Conservation (phyloP, 306 rosid genomes). For the Crataegus laevigata region DNA sequence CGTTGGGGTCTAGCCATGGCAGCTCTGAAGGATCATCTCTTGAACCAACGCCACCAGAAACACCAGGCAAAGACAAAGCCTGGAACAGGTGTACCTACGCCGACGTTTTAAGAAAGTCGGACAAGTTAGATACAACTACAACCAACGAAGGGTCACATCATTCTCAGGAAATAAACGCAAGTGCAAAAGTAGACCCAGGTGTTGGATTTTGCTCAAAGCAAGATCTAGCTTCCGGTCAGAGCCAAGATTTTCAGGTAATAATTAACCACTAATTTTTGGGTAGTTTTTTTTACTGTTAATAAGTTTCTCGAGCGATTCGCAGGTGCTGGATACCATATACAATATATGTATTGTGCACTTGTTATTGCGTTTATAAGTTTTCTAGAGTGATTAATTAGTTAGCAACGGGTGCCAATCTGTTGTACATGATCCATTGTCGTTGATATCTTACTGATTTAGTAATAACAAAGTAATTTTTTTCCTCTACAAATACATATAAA, state of each 20-base stretch:
- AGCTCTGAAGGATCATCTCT: constrained; percentile 39
- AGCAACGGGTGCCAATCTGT: not conserved
- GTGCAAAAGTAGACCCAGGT: not conserved
- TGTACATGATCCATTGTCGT: not conserved
- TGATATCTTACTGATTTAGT: not conserved
- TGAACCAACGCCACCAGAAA: constrained; percentile 44
- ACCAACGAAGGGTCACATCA: constrained; percentile 4
- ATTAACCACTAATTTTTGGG: not conserved
- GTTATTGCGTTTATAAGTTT: not conserved
- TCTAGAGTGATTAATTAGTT: not conserved
- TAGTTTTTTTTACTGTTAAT: not conserved
- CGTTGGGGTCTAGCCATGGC: constrained; percentile 36
- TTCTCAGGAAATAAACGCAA: not conserved
- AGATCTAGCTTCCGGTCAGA: constrained; percentile 30
- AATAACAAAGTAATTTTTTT: not conserved
- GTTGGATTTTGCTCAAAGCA: constrained; percentile 15
- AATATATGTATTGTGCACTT: not conserved
- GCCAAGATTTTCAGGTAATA: constrained; percentile 44
- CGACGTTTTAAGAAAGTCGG: constrained; percentile 22
- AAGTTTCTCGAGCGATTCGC: not conserved
- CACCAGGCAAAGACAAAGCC: not conserved
- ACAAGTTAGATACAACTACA: constrained; percentile 28
- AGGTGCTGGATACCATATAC: not conserved
- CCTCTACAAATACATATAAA: not conserved
- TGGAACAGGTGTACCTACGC: constrained; percentile 6